phyloP scores from a whole-genome alignment of 352 stramenopile species.

The Phytophthora pluvialis region DNA sequence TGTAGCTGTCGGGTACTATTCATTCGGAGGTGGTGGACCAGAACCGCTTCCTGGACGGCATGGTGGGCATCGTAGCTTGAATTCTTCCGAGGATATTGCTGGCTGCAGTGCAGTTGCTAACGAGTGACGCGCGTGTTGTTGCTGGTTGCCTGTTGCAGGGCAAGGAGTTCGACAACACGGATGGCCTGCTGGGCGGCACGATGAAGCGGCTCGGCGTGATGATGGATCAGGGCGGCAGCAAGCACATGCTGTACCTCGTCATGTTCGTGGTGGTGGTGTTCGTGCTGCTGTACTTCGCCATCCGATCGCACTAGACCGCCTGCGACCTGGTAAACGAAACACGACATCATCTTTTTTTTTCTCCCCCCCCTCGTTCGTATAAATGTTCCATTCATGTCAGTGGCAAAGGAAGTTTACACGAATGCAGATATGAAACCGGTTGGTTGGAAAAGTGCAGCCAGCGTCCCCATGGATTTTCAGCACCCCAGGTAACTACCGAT shows the following conservation, averaged over 20 bases:
- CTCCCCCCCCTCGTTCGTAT: no score
- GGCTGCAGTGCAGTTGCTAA: conserved; percentile 2
- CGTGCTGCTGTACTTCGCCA: conserved; percentile 84
- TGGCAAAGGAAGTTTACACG: no score
- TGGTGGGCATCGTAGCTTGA: conserved; percentile 49
- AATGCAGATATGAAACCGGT: no score
- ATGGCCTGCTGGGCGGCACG: conserved; percentile 81
- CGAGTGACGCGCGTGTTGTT: neutral
- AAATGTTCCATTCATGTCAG: no score
- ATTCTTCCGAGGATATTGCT: neutral
- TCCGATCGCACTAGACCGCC: conserved; percentile 64
- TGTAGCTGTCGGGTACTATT: conserved; percentile 80
- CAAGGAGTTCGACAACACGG: conserved; percentile 88
- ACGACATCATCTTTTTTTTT: conserved; percentile 1
- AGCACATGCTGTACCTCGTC: conserved; percentile 90
- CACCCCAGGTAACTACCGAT: neutral
- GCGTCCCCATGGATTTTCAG: conserved; percentile 13
- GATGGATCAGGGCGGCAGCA: conserved; percentile 89
- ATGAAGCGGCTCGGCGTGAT: conserved; percentile 87
- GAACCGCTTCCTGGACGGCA: conserved; percentile 83
- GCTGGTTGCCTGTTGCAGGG: conserved; percentile 39
- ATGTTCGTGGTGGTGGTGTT: conserved; percentile 88
- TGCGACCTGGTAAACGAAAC: conserved; percentile 22
- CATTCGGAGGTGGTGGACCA: conserved; percentile 82
- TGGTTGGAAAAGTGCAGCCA: neutral